These are phyloP conservation scores for Kalmusia sp. DNA, from an alignment of 2,329 filamentous ascomycete genomes.

Conservation along the genomic window DNA sequence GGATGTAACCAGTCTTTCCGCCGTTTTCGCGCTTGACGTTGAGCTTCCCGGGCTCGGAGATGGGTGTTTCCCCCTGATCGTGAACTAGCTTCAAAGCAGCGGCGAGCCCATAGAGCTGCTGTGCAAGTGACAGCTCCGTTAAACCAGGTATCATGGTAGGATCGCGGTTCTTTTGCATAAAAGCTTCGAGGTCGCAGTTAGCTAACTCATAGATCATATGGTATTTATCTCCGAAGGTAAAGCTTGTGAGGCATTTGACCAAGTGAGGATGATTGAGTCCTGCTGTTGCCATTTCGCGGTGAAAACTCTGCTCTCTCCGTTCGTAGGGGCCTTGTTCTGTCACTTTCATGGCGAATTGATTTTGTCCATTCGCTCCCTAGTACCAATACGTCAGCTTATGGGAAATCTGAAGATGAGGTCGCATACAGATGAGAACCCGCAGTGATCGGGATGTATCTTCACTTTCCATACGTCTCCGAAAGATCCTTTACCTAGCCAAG, in stretches of 20 bases:
- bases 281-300: constrained; percentile 14
- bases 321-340: constrained; percentile 1
- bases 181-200: constrained; percentile 12
- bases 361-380: constrained; percentile 1
- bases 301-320: constrained; percentile 13
- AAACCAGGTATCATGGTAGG: not conserved
- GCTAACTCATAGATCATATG: constrained; percentile 21
- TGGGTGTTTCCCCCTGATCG: constrained; percentile 3
- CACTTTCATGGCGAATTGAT: constrained; percentile 20
- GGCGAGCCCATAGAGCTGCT: constrained; percentile 14
- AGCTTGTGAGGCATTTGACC: constrained; percentile 23
- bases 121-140: constrained; percentile 2
- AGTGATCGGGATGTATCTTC: constrained; percentile 13
- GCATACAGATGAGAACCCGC: constrained; percentile 12
- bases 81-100: constrained; percentile 15
- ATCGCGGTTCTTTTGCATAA: constrained; percentile 5
- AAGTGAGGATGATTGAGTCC: constrained; percentile 19
- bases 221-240: constrained; percentile 15
- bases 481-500: constrained; percentile 10
- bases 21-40: not conserved
- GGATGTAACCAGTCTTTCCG: constrained; percentile 20
- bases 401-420: not conserved
- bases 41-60: not conserved
- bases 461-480: constrained; percentile 16
- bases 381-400: not conserved